phyloP scores from a whole-genome alignment of 1,284 basidiomycete genomes.

The Cryptococcus hybrid region DNA sequence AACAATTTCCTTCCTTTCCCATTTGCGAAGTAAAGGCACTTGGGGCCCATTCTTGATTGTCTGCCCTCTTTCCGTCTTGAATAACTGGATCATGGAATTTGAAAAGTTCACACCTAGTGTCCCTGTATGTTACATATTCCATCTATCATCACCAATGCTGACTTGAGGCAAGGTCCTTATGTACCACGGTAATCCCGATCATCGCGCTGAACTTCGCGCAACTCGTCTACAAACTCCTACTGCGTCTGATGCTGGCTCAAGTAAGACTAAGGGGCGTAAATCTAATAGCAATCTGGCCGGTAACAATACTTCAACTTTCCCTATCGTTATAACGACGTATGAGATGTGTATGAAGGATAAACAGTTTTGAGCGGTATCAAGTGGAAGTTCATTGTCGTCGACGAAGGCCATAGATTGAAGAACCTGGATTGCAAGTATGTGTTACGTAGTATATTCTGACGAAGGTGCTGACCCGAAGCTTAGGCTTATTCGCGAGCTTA shows the following conservation, averaged over 20 bases:
- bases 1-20: constrained; percentile 87
- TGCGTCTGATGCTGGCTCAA: constrained; percentile 24
- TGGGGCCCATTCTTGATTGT: constrained; percentile 83
- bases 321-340: constrained; percentile 76
- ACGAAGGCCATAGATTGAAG: constrained; percentile 93
- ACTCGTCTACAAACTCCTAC: constrained; percentile 49
- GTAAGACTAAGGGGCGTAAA: constrained; percentile 25
- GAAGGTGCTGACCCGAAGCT: background rate
- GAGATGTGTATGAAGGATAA: constrained; percentile 89
- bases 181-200: constrained; percentile 81
- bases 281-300: constrained; percentile 14
- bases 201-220: constrained; percentile 71
- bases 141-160: background rate
- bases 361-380: constrained; percentile 63
- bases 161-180: constrained; percentile 59
- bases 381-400: constrained; percentile 94
- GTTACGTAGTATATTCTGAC: too few relatives aligned
- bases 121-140: constrained; percentile 29
- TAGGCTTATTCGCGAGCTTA: constrained; percentile 82
- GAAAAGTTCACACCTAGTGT: constrained; percentile 74
- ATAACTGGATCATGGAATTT: constrained; percentile 92
- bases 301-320: constrained; percentile 41
- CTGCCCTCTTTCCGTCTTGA: constrained; percentile 85
- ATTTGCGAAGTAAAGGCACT: constrained; percentile 72
- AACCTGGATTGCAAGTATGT: constrained; percentile 75